Evolutionary conservation across 2,329 filamentous ascomycete species (phyloP).

Genomic region (Colletotrichum brevisporum): DNA sequence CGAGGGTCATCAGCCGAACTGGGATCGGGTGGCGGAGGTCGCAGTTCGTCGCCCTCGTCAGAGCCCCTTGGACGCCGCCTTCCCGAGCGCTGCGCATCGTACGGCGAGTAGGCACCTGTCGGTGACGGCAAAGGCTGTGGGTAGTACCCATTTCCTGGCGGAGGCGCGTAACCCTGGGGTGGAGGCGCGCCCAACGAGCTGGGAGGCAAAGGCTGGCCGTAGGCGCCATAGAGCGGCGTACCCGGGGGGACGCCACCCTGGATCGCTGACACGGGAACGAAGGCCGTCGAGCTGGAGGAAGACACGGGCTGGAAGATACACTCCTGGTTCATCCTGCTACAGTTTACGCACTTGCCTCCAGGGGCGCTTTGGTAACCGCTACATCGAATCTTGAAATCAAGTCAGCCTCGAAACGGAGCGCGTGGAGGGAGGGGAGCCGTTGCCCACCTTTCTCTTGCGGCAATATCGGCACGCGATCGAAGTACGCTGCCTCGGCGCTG

Average conservation of each 20-base stretch:
- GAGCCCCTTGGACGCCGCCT: slow-evolving; percentile 55
- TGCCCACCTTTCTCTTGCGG: slow-evolving; percentile 70
- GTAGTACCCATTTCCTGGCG: slow-evolving; percentile 52
- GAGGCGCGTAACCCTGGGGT: slow-evolving; percentile 32
- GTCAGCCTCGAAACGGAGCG: slow-evolving; percentile 8
- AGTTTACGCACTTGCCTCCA: slow-evolving; percentile 73
- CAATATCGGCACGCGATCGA: slow-evolving; percentile 74
- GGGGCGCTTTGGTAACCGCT: slow-evolving; percentile 72
- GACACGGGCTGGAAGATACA: slow-evolving; percentile 74
- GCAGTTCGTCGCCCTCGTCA: slow-evolving; percentile 58
- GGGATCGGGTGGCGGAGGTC: slow-evolving; percentile 60
- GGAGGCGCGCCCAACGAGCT: slow-evolving; percentile 35
- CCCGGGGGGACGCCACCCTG: slow-evolving; percentile 71
- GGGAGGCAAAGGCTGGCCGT: slow-evolving; percentile 66
- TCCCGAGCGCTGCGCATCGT: slow-evolving; percentile 53
- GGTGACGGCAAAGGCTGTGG: slow-evolving; percentile 59
- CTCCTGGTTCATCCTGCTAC: slow-evolving; percentile 73
- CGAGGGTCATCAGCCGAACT: slow-evolving; percentile 62
- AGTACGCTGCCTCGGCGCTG: slow-evolving; percentile 70
- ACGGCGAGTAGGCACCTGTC: slow-evolving; percentile 58
- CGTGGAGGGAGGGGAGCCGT: background rate
- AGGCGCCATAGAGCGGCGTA: slow-evolving; percentile 69
- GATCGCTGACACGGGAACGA: slow-evolving; percentile 71
- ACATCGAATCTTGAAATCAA: slow-evolving; percentile 66
- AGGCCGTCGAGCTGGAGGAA: slow-evolving; percentile 68